Base-by-base conservation (phyloP, 1,139 yeast genomes). In the Lodderomyces theae region DNA sequence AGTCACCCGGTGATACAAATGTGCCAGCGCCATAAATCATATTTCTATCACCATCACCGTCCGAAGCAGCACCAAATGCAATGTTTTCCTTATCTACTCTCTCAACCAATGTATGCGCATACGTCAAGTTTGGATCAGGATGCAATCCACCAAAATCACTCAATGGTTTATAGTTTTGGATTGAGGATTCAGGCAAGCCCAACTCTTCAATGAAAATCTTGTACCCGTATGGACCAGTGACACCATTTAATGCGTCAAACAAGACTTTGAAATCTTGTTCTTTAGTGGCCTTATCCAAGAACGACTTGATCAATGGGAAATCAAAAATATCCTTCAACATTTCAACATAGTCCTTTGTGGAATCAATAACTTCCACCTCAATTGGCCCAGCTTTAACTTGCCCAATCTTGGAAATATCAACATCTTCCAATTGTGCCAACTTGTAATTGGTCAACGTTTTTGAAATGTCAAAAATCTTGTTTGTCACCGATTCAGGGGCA, bases 41-140 rank as follows among this genome's bases (percentile, higher is more conserved):
- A 64, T 92, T 92, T 68, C 98, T 80, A 63, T 92, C 98, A 63
- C 98, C 98, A 59, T 92, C 98, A 63, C 98, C 98, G 60, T 92
- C 98, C 13, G 95, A 85, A 5, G 98, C 98, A 30, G 98, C 98
- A 51, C 98, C 98, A 64, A 92, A 90, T 7, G 94, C 88, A 51
- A 90, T 86, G 45, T 79, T 69, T 48, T 85, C 85, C 22, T 66
- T 61, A 60, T 92, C 97, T 11, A 92, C 98, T 51, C 79, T 77
- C 39, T 80, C 86, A 22, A 92, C 98, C 50, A 92, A 74, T 11
- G 95, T 79, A 50, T 78, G 80, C 10, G 98, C 98, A 58, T 94
- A 94, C 13, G 97, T 90, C 63, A 92, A 77, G 66, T 92, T 92
- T 50, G 98, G 98, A 65, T 92, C 98, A 13, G 98, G 98, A 63